A percentile compares a stretch with the other conserved stretches of the same genome.
Conservation (phyloP, 2,329 filamentous ascomycete genomes). For the Xylariaceae sp. region DNA sequence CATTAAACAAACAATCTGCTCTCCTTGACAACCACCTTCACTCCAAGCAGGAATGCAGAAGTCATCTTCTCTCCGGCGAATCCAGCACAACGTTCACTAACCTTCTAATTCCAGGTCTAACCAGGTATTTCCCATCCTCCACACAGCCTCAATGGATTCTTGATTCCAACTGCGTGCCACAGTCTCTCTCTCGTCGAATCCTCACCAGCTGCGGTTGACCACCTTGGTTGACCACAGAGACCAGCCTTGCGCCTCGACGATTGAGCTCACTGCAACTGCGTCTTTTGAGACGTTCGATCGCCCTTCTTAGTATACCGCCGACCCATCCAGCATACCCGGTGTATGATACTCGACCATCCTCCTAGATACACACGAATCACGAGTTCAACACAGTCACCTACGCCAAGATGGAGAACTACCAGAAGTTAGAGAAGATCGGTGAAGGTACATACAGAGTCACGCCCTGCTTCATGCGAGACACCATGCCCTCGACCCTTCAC, state of each 20-base stretch:
- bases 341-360: slow-evolving; percentile 7
- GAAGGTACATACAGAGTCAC: slow-evolving; percentile 58
- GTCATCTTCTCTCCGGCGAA: slow-evolving; percentile 8
- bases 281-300: not conserved
- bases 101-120: slow-evolving; percentile 2
- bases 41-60: not conserved
- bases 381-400: not conserved
- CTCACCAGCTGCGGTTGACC: slow-evolving; percentile 10
- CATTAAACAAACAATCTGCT: slow-evolving; percentile 15
- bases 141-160: slow-evolving; percentile 3
- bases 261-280: not conserved
- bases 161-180: slow-evolving; percentile 3
- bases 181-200: not conserved
- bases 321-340: not conserved
- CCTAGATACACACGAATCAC: slow-evolving; percentile 1
- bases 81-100: slow-evolving; percentile 4
- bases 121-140: slow-evolving; percentile 5
- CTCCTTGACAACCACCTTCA: slow-evolving; percentile 13
- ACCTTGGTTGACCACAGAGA: not conserved
- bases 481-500: not conserved
- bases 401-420: slow-evolving; percentile 79
- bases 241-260: not conserved
- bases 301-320: not conserved
- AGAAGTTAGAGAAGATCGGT: slow-evolving; percentile 94
- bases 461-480: not conserved